A percentile compares a stretch with the other conserved stretches of the same genome.
These are phyloP conservation scores for Dactylella cylindrospora DNA, from an alignment of 2,329 filamentous ascomycete genomes.

Conservation along the genomic window DNA sequence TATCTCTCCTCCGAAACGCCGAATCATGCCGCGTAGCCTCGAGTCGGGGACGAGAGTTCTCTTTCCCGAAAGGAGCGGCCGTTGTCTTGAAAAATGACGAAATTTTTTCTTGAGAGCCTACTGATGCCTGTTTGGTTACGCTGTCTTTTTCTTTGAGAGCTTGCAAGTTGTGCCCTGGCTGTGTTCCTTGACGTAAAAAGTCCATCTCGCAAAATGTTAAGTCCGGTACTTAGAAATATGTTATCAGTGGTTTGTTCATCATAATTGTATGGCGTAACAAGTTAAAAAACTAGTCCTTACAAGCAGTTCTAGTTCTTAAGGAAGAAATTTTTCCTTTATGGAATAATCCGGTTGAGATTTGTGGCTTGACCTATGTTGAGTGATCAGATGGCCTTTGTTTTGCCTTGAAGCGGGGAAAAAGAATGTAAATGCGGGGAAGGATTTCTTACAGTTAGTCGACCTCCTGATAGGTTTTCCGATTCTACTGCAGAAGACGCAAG, in stretches of 20 bases:
- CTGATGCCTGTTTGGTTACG: not conserved
- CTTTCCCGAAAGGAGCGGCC: constrained; percentile 3
- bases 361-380: constrained; percentile 28
- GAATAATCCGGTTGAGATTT: constrained; percentile 23
- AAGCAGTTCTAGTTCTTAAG: constrained; percentile 17
- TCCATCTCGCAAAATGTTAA: constrained; percentile 35
- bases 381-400: constrained; percentile 6
- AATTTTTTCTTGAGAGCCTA: constrained; percentile 8
- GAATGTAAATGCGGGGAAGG: constrained; percentile 25
- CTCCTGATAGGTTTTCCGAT: constrained; percentile 25
- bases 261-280: too few relatives aligned
- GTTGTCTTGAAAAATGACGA: constrained; percentile 28
- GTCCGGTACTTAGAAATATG: constrained; percentile 22
- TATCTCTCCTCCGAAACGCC: not conserved
- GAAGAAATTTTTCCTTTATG: constrained; percentile 30
- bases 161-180: not conserved
- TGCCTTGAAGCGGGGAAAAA: not conserved
- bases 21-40: not conserved
- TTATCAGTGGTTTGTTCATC: constrained; percentile 6
- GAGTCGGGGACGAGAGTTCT: constrained; percentile 2
- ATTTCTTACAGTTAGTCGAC: constrained; percentile 22
- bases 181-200: constrained; percentile 10
- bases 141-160: not conserved
- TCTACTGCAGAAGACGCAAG: constrained; percentile 38
- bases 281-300: constrained; percentile 9